These are phyloP conservation scores for Tranzscheliella williamsii DNA, from an alignment of 1,284 basidiomycete genomes.

Conservation along the genomic window DNA sequence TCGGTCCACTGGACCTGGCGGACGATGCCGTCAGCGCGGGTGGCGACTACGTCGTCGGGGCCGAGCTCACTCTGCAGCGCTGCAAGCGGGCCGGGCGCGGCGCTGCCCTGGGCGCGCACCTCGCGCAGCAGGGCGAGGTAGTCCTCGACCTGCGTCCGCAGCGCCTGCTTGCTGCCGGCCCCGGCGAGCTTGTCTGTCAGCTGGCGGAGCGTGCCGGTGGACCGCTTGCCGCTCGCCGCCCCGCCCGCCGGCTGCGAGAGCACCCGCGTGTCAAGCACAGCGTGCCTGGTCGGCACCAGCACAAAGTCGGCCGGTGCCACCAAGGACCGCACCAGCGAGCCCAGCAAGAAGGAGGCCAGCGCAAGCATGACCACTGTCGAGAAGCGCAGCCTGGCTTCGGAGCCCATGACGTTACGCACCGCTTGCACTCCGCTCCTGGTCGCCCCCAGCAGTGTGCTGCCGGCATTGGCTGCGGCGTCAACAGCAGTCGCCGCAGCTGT, in stretches of 20 bases:
- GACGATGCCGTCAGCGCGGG: constrained; percentile 7
- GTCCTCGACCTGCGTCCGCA: constrained; percentile 1
- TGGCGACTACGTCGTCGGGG: neutral
- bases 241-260: neutral
- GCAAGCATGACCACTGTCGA: constrained; percentile 69
- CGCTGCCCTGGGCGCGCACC: neutral
- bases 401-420: neutral
- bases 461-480: constrained; percentile 12
- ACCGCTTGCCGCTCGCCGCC: neutral
- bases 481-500: constrained; percentile 2
- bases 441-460: constrained; percentile 13
- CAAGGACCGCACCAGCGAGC: constrained; percentile 82
- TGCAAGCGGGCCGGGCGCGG: neutral
- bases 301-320: constrained; percentile 90
- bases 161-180: neutral
- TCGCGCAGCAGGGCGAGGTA: neutral
- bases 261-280: neutral
- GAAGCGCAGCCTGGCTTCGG: constrained; percentile 20
- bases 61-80: neutral
- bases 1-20: constrained; percentile 40
- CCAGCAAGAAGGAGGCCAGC: constrained; percentile 85
- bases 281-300: constrained; percentile 24
- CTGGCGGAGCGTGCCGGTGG: neutral
- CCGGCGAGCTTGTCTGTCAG: neutral
- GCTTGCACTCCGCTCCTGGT: constrained; percentile 2